Evolutionary conservation across 2,329 filamentous ascomycete genomes (phyloP), one percentile per base, ranked within the genome.

Genomic region (Ceratocystis cacaofunesta): DNA sequence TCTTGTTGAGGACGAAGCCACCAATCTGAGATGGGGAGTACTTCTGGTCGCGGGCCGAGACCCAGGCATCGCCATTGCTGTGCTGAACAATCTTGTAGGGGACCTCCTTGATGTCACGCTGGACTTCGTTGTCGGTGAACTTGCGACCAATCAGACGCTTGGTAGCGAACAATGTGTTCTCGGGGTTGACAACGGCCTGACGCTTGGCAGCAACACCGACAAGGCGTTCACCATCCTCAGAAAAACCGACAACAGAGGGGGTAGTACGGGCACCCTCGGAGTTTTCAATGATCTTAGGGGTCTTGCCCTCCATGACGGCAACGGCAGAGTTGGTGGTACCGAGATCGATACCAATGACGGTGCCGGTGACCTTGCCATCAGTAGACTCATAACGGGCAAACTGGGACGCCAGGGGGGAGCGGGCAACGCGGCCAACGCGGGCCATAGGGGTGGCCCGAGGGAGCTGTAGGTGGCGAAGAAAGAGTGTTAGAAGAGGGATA

Each of bases 1-100:
- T 96, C 85, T 97, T 96, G 78, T 91, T 87, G 72, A 97, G 85
- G 70, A 96, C 83, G 78, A 96, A 96, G 74, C 92, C 92, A 84
- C 92, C 92, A 70, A 97, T 90, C 78, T 97, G 92, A n/a, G 92
- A 96, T 66, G 92, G 92, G 70, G 92, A 96, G 83, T 96, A 96
- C 78, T 92, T 95, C 79, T 96, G 86, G 74, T 87, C 91, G 71
- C 91, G 90, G 72, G 92, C 89, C 78, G 92, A 85, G 69, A 97
- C 88, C 92, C 92, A 96, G 69, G 92, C 92, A 75, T 96, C 92
- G 72, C 92, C 92, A 76, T 96, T 96, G 80, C 80, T 85, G 85
- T 96, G 92, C 80, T 96, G 91, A 68, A 96, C 87, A 71, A 97
- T 96, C 85, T 96, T 96, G 85, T 96, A 97, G 68, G 92, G 92